phyloP scores from a whole-genome alignment of 2,329 filamentous ascomycete genomes.

The Myriosclerotinia duriaeana region DNA sequence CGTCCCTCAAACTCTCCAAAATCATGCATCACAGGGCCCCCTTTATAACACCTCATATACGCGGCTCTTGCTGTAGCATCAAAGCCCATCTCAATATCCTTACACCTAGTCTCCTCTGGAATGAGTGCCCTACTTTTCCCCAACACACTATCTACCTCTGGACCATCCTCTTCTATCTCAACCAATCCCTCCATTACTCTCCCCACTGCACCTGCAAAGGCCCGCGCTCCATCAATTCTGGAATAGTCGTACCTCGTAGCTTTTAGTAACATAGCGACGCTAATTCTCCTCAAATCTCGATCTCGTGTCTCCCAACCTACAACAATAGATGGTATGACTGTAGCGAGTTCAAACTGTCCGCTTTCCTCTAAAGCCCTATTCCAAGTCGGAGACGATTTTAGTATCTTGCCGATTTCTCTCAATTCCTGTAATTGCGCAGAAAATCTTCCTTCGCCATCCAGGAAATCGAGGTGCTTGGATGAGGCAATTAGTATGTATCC shows the following conservation, averaged over 20 bases:
- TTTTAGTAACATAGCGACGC: conserved; percentile 29
- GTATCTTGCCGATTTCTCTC: conserved; percentile 1
- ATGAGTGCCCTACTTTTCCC: neutral
- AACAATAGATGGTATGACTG: conserved; percentile 32
- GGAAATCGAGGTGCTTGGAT: conserved; percentile 6
- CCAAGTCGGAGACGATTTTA: neutral
- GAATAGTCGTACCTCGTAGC: neutral
- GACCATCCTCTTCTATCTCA: conserved; percentile 8
- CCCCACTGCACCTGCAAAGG: conserved; percentile 8
- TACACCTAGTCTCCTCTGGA: neutral
- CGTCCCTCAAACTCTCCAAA: neutral
- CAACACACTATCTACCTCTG: neutral
- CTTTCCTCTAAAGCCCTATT: conserved; percentile 25
- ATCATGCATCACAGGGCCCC: neutral
- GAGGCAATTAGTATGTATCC: conserved; percentile 19
- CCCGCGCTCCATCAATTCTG: neutral
- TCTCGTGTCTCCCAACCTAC: conserved; percentile 34
- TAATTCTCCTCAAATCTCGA: conserved; percentile 28
- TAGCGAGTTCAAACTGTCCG: conserved; percentile 34
- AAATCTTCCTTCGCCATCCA: conserved; percentile 2
- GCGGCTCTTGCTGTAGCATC: neutral
- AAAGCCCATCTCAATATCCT: conserved; percentile 16
- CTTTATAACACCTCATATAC: neutral
- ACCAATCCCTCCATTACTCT: conserved; percentile 17
- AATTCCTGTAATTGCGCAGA: conserved; percentile 15